These are phyloP conservation scores for Penicillium daleae DNA, from an alignment of 495 filamentous ascomycete genomes.

Conservation along the genomic window DNA sequence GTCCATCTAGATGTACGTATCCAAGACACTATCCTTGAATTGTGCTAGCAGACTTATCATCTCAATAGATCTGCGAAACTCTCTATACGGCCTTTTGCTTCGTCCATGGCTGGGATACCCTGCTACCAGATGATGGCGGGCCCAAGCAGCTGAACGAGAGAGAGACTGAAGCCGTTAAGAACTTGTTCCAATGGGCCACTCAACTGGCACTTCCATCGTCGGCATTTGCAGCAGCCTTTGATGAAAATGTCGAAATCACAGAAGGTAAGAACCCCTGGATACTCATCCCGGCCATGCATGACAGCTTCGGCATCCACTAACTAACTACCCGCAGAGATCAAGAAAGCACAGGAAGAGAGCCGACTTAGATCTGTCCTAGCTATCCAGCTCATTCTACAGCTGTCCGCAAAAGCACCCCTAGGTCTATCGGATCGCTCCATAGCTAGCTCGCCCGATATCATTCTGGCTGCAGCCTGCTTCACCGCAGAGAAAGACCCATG, in stretches of 20 bases:
- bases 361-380: constrained; percentile 33
- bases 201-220: constrained; percentile 38
- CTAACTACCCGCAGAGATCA: constrained; percentile 18
- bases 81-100: constrained; percentile 35
- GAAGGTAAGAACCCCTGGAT: constrained; percentile 3
- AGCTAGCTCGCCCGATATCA: constrained; percentile 25
- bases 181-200: constrained; percentile 44
- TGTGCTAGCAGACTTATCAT: constrained; percentile 12
- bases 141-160: constrained; percentile 20
- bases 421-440: constrained; percentile 23
- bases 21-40: not conserved
- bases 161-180: constrained; percentile 34
- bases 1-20: constrained; percentile 30
- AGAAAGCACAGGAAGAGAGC: constrained; percentile 25
- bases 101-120: constrained; percentile 24
- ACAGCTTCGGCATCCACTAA: not conserved
- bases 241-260: constrained; percentile 34
- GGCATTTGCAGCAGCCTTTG: constrained; percentile 36
- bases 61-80: constrained; percentile 34
- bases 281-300: not conserved
- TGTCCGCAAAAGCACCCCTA: constrained; percentile 19
- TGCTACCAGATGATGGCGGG: constrained; percentile 21
- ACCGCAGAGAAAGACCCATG: constrained; percentile 57
- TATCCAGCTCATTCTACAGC: constrained; percentile 34
- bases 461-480: constrained; percentile 50